phyloP scores from a whole-genome alignment of 1,284 basidiomycete species.

The Megacollybia platyphylla region DNA sequence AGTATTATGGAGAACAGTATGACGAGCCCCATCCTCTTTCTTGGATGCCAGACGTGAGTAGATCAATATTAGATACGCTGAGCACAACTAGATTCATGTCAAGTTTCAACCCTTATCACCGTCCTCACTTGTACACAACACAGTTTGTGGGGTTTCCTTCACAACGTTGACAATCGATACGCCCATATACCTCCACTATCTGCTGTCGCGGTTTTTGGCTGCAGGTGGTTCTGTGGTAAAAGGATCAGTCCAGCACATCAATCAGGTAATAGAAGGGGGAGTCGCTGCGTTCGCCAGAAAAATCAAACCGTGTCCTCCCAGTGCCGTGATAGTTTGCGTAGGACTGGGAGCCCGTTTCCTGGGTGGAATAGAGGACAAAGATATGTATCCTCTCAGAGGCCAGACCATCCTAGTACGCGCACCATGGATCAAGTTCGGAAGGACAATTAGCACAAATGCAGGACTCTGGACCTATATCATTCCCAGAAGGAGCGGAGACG shows the following conservation, averaged over 20 bases:
- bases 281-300: slow-evolving; percentile 21
- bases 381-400: slow-evolving; percentile 71
- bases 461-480: slow-evolving; percentile 60
- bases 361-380: slow-evolving; percentile 68
- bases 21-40: slow-evolving; percentile 30
- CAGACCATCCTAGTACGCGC: slow-evolving; percentile 75
- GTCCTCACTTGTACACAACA: slow-evolving; percentile 28
- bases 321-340: slow-evolving; percentile 56
- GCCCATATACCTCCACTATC: slow-evolving; percentile 55
- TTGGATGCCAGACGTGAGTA: slow-evolving; percentile 49
- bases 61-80: not conserved
- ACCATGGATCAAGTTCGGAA: slow-evolving; percentile 58
- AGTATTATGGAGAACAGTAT: slow-evolving; percentile 37
- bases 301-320: slow-evolving; percentile 16
- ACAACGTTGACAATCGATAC: slow-evolving; percentile 59
- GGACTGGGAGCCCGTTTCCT: slow-evolving; percentile 56
- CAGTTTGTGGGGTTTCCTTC: slow-evolving; percentile 40
- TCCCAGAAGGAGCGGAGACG: slow-evolving; percentile 54
- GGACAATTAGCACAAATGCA: slow-evolving; percentile 32
- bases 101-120: slow-evolving; percentile 38
- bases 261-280: slow-evolving; percentile 50
- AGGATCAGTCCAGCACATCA: slow-evolving; percentile 48
- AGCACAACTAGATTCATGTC: not conserved
- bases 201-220: slow-evolving; percentile 47
- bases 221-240: slow-evolving; percentile 48